Conservation (phyloP, 148 eudicot species). For the Beta vulgaris region DNA sequence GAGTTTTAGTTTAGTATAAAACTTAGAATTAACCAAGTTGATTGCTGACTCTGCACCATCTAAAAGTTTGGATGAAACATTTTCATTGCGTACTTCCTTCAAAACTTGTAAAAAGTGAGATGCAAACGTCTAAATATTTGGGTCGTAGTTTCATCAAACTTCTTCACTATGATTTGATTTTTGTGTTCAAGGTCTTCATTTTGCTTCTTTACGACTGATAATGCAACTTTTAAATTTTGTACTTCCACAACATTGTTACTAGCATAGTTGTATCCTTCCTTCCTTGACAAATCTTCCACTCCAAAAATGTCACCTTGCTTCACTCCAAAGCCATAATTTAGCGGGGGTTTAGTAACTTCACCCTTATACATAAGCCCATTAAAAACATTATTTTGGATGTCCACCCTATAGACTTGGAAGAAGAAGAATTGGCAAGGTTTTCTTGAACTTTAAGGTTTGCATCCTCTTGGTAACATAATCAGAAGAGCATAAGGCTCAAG, state of each 20-base stretch:
- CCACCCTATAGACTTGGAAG: neutral
- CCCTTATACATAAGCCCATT: neutral
- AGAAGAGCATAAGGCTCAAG: too few species aligned
- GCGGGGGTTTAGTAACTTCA: neutral
- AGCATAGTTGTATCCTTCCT: too few species aligned
- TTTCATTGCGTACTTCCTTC: too few species aligned
- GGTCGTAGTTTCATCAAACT: too few species aligned
- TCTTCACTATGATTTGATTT: too few species aligned
- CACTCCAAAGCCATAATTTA: conserved; percentile 3
- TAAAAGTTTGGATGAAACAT: too few species aligned
- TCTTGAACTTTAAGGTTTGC: neutral
- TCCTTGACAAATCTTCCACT: neutral
- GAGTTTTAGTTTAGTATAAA: too few species aligned
- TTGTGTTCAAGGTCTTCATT: neutral
- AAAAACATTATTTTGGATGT: neutral
- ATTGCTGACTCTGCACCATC: neutral
- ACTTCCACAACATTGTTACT: neutral
- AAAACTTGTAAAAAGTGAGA: too few species aligned
- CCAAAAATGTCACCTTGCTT: too few species aligned
- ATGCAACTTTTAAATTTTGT: neutral
- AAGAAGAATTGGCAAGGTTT: neutral
- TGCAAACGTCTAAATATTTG: too few species aligned
- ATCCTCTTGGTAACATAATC: neutral
- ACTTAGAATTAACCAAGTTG: neutral
- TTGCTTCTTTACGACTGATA: neutral